Conservation (phyloP, 345 rosid species). For the Aquilaria malaccensis region DNA sequence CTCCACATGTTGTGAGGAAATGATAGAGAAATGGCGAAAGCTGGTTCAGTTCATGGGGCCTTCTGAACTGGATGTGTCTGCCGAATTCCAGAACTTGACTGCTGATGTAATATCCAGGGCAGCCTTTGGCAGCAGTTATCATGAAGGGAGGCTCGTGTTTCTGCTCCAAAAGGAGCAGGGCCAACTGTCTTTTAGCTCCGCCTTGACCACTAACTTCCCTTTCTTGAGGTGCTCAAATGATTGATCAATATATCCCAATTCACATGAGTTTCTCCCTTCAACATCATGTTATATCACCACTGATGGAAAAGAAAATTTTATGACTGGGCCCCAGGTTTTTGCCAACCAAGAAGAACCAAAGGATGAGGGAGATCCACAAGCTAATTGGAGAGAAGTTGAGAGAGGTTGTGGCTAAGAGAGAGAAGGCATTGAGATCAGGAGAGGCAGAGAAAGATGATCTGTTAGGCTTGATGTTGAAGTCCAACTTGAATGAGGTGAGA, state of each 20-base stretch:
- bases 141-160: conserved; percentile 18
- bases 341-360: conserved; percentile 15
- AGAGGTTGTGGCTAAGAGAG: conserved; percentile 12
- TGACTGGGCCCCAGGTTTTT: conserved; percentile 10
- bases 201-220: conserved; percentile 7
- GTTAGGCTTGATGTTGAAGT: conserved; percentile 12
- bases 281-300: background rate
- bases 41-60: conserved; percentile 2
- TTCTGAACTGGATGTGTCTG: conserved; percentile 19
- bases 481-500: background rate
- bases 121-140: conserved; percentile 21
- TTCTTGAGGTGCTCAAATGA: conserved; percentile 3
- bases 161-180: conserved; percentile 20
- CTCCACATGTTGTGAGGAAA: conserved; percentile 12
- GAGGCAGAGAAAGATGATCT: conserved; percentile 10
- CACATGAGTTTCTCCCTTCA: background rate
- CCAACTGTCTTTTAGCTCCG: conserved; percentile 5
- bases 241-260: background rate
- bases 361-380: conserved; percentile 16
- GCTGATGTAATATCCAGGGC: conserved; percentile 25
- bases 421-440: conserved; percentile 12
- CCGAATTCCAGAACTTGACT: conserved; percentile 21
- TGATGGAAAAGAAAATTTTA: background rate
- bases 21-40: conserved; percentile 23
- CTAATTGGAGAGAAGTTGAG: conserved; percentile 8